phyloP scores from a whole-genome alignment of 176 grass and related monocot genomes.

The Eleusine coracana region DNA sequence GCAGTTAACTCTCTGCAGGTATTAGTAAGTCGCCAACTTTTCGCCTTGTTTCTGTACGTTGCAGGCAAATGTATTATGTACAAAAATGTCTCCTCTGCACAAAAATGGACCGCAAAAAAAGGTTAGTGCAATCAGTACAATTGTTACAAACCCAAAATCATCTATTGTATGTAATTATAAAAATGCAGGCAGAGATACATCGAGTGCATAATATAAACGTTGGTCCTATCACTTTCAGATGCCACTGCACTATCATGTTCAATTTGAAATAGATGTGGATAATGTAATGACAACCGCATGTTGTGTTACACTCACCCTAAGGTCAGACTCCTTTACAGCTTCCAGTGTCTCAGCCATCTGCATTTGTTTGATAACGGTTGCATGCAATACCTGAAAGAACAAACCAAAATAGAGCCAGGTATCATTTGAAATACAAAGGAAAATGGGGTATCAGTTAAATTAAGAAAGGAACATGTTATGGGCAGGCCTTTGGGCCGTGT shows the following conservation, averaged over 20 bases:
- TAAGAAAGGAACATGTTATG: background rate
- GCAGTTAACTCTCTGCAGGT: constrained; percentile 21
- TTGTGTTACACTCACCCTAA: constrained; percentile 54
- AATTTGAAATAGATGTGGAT: background rate
- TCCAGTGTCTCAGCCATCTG: constrained; percentile 78
- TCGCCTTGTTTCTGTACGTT: constrained; percentile 48
- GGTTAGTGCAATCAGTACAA: constrained; percentile 26
- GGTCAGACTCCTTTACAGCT: constrained; percentile 60
- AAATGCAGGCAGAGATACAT: background rate
- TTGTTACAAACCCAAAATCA: background rate
- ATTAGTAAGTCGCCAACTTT: constrained; percentile 37
- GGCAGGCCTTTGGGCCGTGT: too few relatives aligned
- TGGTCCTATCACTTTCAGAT: constrained; percentile 14
- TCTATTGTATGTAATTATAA: constrained; percentile 12
- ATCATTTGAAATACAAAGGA: constrained; percentile 16
- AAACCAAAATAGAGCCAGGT: constrained; percentile 5
- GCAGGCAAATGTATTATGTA: constrained; percentile 50
- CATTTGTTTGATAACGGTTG: constrained; percentile 86
- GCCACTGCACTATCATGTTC: background rate
- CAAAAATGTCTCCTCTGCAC: constrained; percentile 71
- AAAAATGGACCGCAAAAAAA: background rate
- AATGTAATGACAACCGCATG: background rate
- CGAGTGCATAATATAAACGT: background rate
- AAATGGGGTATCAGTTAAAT: constrained; percentile 11
- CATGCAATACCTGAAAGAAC: constrained; percentile 77